Percentiles rank a stretch among this genome's conserved stretches.
Evolutionary conservation across 345 rosid genomes (phyloP).

Genomic region (Angophora floribunda): DNA sequence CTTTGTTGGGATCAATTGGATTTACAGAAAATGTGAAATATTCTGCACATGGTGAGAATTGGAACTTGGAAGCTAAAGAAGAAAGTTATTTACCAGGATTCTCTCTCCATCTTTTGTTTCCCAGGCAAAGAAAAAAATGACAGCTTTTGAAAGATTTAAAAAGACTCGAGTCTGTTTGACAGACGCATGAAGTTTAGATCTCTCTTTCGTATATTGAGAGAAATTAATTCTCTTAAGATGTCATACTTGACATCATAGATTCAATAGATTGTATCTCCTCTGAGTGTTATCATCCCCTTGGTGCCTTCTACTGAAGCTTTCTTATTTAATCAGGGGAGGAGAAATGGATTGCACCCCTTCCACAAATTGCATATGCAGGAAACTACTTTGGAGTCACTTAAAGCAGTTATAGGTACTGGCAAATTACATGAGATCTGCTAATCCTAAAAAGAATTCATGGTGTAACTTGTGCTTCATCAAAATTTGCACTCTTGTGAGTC

Average conservation of each 20-base stretch:
- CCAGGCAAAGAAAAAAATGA: not conserved
- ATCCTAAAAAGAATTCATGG: not conserved
- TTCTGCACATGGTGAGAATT: not conserved
- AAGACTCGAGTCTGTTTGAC: not conserved
- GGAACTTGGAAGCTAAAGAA: not conserved
- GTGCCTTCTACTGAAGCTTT: not conserved
- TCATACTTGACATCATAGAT: not conserved
- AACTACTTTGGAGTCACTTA: not conserved
- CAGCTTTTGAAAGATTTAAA: not conserved
- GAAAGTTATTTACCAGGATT: not conserved
- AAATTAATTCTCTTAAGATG: not conserved
- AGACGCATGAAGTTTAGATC: not conserved
- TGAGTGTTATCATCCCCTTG: not conserved
- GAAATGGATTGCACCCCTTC: not conserved
- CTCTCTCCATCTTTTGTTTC: not conserved
- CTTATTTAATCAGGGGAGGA: not conserved
- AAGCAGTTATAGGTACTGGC: not conserved
- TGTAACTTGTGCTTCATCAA: not conserved
- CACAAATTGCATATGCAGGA: not conserved
- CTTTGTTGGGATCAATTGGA: not conserved
- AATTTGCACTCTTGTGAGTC: not conserved
- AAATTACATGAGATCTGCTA: not conserved
- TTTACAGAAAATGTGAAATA: not conserved
- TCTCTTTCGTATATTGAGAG: not conserved
- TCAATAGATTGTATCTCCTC: not conserved